Conservation (phyloP, 768 basidiomycete genomes). For the Cyclocybe cylindracea region DNA sequence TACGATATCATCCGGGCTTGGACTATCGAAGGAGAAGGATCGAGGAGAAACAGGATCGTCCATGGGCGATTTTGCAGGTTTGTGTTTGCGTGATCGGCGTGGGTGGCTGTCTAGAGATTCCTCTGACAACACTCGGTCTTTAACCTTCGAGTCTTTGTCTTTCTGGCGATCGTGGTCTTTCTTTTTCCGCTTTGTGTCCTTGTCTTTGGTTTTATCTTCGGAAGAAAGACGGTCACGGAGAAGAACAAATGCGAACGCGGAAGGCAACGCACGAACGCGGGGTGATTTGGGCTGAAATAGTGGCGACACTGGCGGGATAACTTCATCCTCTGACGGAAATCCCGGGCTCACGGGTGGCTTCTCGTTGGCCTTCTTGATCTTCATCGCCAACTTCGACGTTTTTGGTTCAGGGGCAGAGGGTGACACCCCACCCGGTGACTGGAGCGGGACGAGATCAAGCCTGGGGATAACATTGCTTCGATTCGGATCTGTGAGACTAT, state of each 20-base stretch:
- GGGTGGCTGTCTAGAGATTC: slow-evolving; percentile 20
- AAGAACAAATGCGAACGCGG: slow-evolving; percentile 74
- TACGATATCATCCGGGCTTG: slow-evolving; percentile 92
- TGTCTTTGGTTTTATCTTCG: slow-evolving; percentile 35
- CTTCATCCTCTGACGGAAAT: slow-evolving; percentile 37
- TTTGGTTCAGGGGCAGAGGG: slow-evolving; percentile 36
- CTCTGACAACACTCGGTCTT: not conserved
- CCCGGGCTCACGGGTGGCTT: slow-evolving; percentile 24
- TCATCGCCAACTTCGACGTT: slow-evolving; percentile 76
- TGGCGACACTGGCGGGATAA: slow-evolving; percentile 41
- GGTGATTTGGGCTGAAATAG: slow-evolving; percentile 58
- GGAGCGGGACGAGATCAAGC: slow-evolving; percentile 46
- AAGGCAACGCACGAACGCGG: slow-evolving; percentile 73
- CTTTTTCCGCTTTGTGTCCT: slow-evolving; percentile 29
- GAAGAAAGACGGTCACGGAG: slow-evolving; percentile 48
- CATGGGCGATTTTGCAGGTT: slow-evolving; percentile 18
- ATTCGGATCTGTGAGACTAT: slow-evolving; percentile 58
- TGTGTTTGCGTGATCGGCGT: slow-evolving; percentile 25
- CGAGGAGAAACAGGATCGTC: slow-evolving; percentile 37
- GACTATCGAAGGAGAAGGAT: slow-evolving; percentile 72
- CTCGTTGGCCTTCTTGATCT: slow-evolving; percentile 61
- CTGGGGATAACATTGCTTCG: slow-evolving; percentile 40
- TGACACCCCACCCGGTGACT: slow-evolving; percentile 15
- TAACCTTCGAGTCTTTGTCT: slow-evolving; percentile 10
- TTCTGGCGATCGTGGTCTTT: slow-evolving; percentile 24